These are phyloP conservation scores for Linanthus parryae DNA, from an alignment of 148 eudicot species.

Conservation along the genomic window DNA sequence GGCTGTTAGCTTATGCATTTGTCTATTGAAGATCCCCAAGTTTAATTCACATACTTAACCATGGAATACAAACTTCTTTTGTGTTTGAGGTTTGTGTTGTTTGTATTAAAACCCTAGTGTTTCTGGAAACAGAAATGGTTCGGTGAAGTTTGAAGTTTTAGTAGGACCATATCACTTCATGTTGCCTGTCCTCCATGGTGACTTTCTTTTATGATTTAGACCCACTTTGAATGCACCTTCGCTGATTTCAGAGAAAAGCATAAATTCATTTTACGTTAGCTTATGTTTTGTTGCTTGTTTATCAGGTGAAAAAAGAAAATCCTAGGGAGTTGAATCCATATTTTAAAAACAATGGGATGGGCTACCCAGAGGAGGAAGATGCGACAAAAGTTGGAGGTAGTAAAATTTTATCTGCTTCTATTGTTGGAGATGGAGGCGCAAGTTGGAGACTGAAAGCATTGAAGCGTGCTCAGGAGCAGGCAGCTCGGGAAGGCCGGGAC, in stretches of 20 bases:
- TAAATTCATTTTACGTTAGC: background rate
- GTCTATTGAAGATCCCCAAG: no score
- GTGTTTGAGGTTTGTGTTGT: background rate
- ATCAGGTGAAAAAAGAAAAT: slow-evolving; percentile 45
- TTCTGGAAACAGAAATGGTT: background rate
- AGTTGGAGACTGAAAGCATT: slow-evolving; percentile 98
- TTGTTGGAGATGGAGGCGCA: slow-evolving; percentile 98
- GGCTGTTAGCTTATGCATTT: no score
- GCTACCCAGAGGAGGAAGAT: slow-evolving; percentile 66
- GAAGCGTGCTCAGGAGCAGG: slow-evolving; percentile 91
- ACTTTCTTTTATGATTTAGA: background rate
- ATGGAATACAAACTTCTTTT: background rate
- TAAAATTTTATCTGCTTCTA: slow-evolving; percentile 48
- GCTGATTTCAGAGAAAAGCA: background rate
- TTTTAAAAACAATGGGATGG: slow-evolving; percentile 58
- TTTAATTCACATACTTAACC: no score
- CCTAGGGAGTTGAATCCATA: slow-evolving; percentile 86
- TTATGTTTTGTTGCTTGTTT: no score
- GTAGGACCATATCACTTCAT: background rate
- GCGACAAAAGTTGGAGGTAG: slow-evolving; percentile 27
- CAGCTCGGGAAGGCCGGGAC: slow-evolving; percentile 74
- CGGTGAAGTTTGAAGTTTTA: background rate
- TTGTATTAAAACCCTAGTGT: background rate
- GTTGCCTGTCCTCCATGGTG: background rate
- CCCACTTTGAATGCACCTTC: background rate